A percentile compares a stretch with the other conserved stretches of the same genome.
These are phyloP conservation scores for Candida broadrunensis DNA, from an alignment of 805 yeast genomes.

Conservation along the genomic window DNA sequence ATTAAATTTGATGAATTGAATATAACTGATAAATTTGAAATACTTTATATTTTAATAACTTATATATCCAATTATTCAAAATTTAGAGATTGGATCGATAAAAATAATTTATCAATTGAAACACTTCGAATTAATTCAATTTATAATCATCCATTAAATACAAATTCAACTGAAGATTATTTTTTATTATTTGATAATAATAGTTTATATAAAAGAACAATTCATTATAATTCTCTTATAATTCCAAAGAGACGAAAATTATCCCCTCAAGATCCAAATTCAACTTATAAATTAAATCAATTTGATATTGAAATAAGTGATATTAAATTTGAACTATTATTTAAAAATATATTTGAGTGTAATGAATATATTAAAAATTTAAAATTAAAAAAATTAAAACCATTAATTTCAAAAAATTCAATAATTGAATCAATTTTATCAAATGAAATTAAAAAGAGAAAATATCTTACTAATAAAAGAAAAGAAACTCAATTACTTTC, in stretches of 20 bases:
- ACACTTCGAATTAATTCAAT: conserved; percentile 19
- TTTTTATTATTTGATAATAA: conserved; percentile 46
- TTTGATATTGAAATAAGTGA: conserved; percentile 25
- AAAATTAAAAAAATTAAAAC: conserved; percentile 23
- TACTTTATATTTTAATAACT: conserved; percentile 43
- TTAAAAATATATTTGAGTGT: conserved; percentile 28
- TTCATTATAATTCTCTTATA: conserved; percentile 19
- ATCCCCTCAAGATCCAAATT: conserved; percentile 32
- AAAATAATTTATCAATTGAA: conserved; percentile 21
- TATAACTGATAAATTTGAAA: conserved; percentile 47
- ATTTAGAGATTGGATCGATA: conserved; percentile 49
- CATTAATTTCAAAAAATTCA: conserved; percentile 9
- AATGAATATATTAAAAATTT: conserved; percentile 18
- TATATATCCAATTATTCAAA: conserved; percentile 41
- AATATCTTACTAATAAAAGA: conserved; percentile 50
- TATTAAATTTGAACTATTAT: conserved; percentile 28
- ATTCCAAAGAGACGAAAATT: conserved; percentile 35
- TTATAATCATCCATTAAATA: conserved; percentile 5
- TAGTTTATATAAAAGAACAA: conserved; percentile 45
- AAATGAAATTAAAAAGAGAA: conserved; percentile 53
- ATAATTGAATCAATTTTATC: conserved; percentile 20
- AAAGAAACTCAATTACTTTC: conserved; percentile 64
- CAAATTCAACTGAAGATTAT: conserved; percentile 23
- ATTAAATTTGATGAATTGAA: conserved; percentile 38
- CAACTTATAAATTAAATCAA: conserved; percentile 18